Evolutionary conservation across 306 rosid species (phyloP).

Genomic region (Cicer cuneatum): DNA sequence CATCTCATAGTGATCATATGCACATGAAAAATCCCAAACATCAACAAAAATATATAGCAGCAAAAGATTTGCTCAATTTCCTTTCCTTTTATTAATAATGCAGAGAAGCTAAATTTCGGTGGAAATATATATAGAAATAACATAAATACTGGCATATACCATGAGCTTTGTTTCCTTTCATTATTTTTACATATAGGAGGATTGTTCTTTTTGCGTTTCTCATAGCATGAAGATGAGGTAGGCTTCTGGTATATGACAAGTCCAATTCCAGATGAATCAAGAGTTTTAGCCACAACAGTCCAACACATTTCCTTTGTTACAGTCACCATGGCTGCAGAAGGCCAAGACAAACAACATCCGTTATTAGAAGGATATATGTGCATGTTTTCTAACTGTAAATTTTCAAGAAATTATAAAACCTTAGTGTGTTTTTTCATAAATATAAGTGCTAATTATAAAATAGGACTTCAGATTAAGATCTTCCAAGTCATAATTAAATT

Average conservation of each 20-base stretch:
- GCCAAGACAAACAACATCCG: not conserved
- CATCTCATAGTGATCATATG: too few species aligned
- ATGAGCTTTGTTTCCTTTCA: slow-evolving; percentile 66
- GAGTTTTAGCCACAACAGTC: slow-evolving; percentile 71
- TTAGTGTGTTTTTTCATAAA: too few species aligned
- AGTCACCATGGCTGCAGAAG: slow-evolving; percentile 70
- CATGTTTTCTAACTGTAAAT: too few species aligned
- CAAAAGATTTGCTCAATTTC: too few species aligned
- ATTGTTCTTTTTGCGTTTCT: slow-evolving; percentile 55
- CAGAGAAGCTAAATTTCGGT: slow-evolving; percentile 9
- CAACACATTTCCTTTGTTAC: slow-evolving; percentile 83
- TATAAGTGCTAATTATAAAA: too few species aligned
- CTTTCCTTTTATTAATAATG: too few species aligned
- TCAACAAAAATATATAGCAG: too few species aligned
- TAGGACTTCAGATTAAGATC: too few species aligned
- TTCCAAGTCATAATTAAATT: too few species aligned
- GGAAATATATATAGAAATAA: slow-evolving; percentile 10
- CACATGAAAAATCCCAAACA: too few species aligned
- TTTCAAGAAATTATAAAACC: too few species aligned
- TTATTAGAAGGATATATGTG: not conserved
- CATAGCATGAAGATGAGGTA: slow-evolving; percentile 68
- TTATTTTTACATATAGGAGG: slow-evolving; percentile 73
- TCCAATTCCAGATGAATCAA: slow-evolving; percentile 80
- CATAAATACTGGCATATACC: slow-evolving; percentile 56
- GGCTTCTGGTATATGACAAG: slow-evolving; percentile 95